phyloP scores from a whole-genome alignment of 768 basidiomycete genomes.

The Asterophora lycoperdoides region DNA sequence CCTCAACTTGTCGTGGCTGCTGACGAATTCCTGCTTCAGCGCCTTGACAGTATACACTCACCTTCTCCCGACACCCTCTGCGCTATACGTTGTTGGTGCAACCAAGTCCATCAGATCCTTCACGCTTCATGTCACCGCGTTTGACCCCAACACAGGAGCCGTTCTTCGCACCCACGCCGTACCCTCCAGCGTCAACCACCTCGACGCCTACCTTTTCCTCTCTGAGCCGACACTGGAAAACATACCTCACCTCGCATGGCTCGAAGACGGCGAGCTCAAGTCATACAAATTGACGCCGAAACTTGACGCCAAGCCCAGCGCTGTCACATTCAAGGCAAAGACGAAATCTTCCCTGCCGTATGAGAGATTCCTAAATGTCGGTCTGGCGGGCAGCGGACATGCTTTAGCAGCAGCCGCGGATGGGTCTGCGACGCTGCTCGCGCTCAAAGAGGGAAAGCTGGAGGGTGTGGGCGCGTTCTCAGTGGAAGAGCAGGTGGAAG shows the following conservation, averaged over 20 bases:
- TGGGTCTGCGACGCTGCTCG: slow-evolving; percentile 54
- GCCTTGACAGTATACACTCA: slow-evolving; percentile 62
- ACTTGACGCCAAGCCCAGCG: slow-evolving; percentile 44
- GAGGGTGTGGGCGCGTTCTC: slow-evolving; percentile 52
- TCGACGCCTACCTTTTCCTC: slow-evolving; percentile 28
- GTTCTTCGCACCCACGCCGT: slow-evolving; percentile 46
- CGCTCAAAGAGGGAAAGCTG: slow-evolving; percentile 40
- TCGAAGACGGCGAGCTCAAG: slow-evolving; percentile 47
- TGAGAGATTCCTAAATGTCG: slow-evolving; percentile 55
- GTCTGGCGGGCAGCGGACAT: slow-evolving; percentile 49
- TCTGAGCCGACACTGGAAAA: slow-evolving; percentile 12
- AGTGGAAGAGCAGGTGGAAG: slow-evolving; percentile 18
- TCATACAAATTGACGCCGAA: slow-evolving; percentile 47
- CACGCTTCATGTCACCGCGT: slow-evolving; percentile 62
- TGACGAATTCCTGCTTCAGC: slow-evolving; percentile 31
- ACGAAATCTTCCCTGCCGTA: slow-evolving; percentile 29
- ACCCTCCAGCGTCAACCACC: slow-evolving; percentile 43
- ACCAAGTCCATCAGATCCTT: slow-evolving; percentile 49
- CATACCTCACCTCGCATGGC: slow-evolving; percentile 44
- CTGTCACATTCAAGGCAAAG: slow-evolving; percentile 24
- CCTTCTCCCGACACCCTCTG: slow-evolving; percentile 46
- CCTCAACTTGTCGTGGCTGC: neutral
- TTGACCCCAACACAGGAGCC: slow-evolving; percentile 52
- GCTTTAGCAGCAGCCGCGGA: slow-evolving; percentile 56
- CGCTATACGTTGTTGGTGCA: slow-evolving; percentile 57